phyloP scores from a whole-genome alignment of 331 rosid genomes.

The Acacia concinna region DNA sequence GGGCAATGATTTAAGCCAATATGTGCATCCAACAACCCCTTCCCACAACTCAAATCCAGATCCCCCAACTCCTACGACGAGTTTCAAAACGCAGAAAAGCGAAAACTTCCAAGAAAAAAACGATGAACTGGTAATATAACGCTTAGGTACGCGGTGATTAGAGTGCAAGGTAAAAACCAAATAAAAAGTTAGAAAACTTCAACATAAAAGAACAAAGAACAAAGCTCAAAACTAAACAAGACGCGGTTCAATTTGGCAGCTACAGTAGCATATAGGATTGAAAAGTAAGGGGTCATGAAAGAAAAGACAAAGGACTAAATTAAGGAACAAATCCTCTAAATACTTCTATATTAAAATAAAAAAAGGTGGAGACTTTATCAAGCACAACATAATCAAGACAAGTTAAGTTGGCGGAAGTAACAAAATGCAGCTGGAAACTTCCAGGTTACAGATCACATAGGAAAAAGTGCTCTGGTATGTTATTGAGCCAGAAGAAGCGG shows the following conservation, averaged over 20 bases:
- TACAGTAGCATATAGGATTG: constrained; percentile 19
- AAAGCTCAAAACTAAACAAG: constrained; percentile 28
- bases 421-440: constrained; percentile 54
- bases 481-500: constrained; percentile 21
- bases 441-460: constrained; percentile 48
- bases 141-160: constrained; percentile 26
- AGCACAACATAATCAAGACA: constrained; percentile 27
- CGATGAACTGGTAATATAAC: constrained; percentile 21
- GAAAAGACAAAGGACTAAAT: background rate
- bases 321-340: constrained; percentile 9
- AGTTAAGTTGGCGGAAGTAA: constrained; percentile 43
- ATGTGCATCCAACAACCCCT: constrained; percentile 51
- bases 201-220: constrained; percentile 20
- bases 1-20: constrained; percentile 35
- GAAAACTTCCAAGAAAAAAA: constrained; percentile 19
- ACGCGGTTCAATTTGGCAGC: constrained; percentile 29
- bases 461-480: constrained; percentile 28
- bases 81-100: constrained; percentile 39
- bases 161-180: constrained; percentile 28
- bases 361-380: constrained; percentile 21
- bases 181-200: constrained; percentile 26
- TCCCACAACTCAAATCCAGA: constrained; percentile 44
- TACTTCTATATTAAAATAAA: constrained; percentile 15
- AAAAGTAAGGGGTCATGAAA: constrained; percentile 3
- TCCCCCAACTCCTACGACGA: constrained; percentile 45